Conservation (phyloP, 352 stramenopile species). For the Pythium rhizo-oryzae region DNA sequence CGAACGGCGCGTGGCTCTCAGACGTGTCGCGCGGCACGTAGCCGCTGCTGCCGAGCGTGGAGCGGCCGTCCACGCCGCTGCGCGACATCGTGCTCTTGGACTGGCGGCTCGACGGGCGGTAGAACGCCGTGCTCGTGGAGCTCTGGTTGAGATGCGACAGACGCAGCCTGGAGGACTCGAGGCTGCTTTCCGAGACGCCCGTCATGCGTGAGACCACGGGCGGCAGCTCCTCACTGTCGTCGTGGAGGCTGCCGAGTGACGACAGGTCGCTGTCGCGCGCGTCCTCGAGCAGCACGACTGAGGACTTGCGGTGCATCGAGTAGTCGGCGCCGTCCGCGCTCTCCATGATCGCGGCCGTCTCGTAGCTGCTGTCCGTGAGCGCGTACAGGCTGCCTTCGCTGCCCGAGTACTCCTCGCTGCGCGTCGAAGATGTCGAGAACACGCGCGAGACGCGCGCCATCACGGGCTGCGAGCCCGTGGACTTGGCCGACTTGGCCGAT, state of each 20-base stretch:
- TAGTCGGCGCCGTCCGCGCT: neutral
- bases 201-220: neutral
- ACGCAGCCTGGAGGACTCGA: neutral
- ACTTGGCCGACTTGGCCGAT: neutral
- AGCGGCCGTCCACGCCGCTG: neutral
- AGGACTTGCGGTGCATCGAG: constrained; percentile 3
- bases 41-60: constrained; percentile 2
- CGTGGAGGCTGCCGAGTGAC: constrained; percentile 24
- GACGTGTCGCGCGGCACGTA: constrained; percentile 19
- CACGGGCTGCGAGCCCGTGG: neutral
- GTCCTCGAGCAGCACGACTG: neutral
- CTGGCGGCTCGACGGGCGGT: constrained; percentile 9
- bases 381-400: constrained; percentile 18
- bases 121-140: constrained; percentile 3
- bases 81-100: neutral
- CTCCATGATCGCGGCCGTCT: constrained; percentile 5
- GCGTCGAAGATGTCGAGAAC: constrained; percentile 8
- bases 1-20: constrained; percentile 20
- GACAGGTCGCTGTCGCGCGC: constrained; percentile 12
- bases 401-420: constrained; percentile 9
- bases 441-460: neutral
- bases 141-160: neutral
- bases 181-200: neutral
- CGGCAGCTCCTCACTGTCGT: constrained; percentile 4
- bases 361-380: neutral